These are phyloP conservation scores for Inonotus hispidus DNA, from an alignment of 1,284 basidiomycete species.

Conservation along the genomic window DNA sequence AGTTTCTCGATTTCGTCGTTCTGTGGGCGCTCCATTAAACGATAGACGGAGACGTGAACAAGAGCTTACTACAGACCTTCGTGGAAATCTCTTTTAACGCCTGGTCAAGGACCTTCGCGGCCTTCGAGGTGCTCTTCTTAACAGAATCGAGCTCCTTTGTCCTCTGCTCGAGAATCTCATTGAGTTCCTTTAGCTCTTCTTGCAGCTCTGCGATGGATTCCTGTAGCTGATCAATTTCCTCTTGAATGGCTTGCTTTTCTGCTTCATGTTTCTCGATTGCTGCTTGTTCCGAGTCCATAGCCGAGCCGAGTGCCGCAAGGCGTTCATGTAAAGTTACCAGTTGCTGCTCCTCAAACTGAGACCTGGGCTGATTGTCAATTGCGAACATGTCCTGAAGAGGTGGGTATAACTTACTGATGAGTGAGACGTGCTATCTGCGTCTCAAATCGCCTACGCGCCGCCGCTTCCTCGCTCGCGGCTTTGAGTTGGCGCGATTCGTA, in stretches of 20 bases:
- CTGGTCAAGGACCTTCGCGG: constrained; percentile 76
- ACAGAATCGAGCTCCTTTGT: constrained; percentile 69
- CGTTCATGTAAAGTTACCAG: constrained; percentile 62
- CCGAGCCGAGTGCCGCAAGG: constrained; percentile 48
- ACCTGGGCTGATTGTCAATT: constrained; percentile 37
- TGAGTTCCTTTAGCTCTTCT: constrained; percentile 56
- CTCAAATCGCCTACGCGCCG: constrained; percentile 79
- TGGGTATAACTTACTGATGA: constrained; percentile 64
- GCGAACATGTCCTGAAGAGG: background rate
- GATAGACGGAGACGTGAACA: constrained; percentile 11
- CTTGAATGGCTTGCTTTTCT: constrained; percentile 54
- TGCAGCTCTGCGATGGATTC: constrained; percentile 53
- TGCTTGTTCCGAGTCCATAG: constrained; percentile 49
- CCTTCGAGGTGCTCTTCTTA: constrained; percentile 67
- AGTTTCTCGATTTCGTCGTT: constrained; percentile 94
- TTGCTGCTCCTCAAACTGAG: constrained; percentile 76
- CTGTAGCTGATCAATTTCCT: constrained; percentile 63
- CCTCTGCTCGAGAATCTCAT: constrained; percentile 62
- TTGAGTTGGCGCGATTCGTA: constrained; percentile 93
- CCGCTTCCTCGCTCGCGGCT: constrained; percentile 81
- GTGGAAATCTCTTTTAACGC: constrained; percentile 85
- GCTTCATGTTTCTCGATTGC: constrained; percentile 53
- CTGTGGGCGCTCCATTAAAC: constrained; percentile 34
- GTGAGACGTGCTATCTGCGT: constrained; percentile 84
- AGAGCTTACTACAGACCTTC: constrained; percentile 43